These are phyloP conservation scores for Volvariella volvacea DNA, from an alignment of 1,284 basidiomycete genomes.

Conservation along the genomic window DNA sequence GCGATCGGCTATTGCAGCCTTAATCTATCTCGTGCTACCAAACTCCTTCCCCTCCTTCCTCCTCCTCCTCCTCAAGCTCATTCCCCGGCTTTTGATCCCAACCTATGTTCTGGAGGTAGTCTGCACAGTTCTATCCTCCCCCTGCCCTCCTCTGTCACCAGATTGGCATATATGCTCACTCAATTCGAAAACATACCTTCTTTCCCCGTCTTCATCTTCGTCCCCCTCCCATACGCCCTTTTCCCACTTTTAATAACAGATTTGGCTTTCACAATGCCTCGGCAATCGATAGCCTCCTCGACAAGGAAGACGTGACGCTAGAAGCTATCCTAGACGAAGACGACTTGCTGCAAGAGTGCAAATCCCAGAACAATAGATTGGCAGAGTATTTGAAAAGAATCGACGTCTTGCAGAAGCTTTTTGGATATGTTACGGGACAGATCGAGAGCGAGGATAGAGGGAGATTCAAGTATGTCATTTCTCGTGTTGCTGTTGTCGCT, in stretches of 20 bases:
- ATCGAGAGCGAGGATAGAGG: constrained; percentile 74
- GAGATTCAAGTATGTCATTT: constrained; percentile 62
- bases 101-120: constrained; percentile 40
- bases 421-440: constrained; percentile 82
- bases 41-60: neutral
- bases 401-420: constrained; percentile 72
- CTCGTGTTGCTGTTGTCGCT: constrained; percentile 5
- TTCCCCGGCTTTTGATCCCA: constrained; percentile 8
- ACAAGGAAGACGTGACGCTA: constrained; percentile 78
- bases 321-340: constrained; percentile 94
- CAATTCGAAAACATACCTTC: neutral
- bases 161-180: constrained; percentile 15
- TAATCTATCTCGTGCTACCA: no score
- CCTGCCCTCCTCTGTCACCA: constrained; percentile 16
- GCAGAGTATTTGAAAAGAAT: constrained; percentile 80
- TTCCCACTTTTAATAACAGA: constrained; percentile 31
- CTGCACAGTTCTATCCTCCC: constrained; percentile 10
- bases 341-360: constrained; percentile 93
- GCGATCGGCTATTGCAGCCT: no score
- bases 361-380: constrained; percentile 86
- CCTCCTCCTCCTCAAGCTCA: constrained; percentile 3
- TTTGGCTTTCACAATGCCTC: constrained; percentile 83
- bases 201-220: neutral
- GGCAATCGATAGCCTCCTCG: constrained; percentile 74
- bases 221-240: neutral